These are phyloP conservation scores for Didymella sp. DNA, from an alignment of 2,329 filamentous ascomycete genomes.

Conservation along the genomic window DNA sequence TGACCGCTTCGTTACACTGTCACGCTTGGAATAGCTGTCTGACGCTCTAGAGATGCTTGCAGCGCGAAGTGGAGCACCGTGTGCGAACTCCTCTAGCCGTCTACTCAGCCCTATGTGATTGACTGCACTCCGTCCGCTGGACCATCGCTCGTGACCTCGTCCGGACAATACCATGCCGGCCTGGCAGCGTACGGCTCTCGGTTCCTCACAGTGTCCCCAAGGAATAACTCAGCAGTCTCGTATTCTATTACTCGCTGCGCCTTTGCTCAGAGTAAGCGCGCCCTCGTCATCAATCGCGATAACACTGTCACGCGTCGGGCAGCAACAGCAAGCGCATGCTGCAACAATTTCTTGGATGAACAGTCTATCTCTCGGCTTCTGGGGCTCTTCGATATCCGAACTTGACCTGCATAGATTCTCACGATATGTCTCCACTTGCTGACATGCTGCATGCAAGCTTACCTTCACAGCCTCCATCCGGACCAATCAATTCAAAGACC, in stretches of 20 bases:
- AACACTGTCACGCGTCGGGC: neutral
- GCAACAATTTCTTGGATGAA: neutral
- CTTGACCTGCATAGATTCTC: neutral
- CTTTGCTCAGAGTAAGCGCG: neutral
- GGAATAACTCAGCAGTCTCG: neutral
- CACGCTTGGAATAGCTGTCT: neutral
- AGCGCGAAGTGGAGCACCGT: neutral
- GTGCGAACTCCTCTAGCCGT: conserved; percentile 4
- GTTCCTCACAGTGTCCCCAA: neutral
- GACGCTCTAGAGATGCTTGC: neutral
- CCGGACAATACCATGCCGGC: neutral
- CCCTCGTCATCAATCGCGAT: neutral
- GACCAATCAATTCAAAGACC: neutral
- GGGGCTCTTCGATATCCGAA: neutral
- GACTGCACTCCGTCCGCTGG: neutral
- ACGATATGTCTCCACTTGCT: neutral
- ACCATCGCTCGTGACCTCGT: neutral
- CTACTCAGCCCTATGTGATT: neutral
- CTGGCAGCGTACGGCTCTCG: neutral
- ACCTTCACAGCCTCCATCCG: neutral
- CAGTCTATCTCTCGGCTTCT: too few relatives aligned
- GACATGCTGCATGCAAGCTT: neutral
- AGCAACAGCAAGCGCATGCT: neutral
- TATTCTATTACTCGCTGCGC: neutral
- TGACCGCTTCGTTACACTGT: conserved; percentile 1